A percentile compares a stretch with the other conserved stretches of the same genome.
Evolutionary conservation across 2,329 filamentous ascomycete genomes (phyloP).

Genomic region (Furcasterigmium sp.): DNA sequence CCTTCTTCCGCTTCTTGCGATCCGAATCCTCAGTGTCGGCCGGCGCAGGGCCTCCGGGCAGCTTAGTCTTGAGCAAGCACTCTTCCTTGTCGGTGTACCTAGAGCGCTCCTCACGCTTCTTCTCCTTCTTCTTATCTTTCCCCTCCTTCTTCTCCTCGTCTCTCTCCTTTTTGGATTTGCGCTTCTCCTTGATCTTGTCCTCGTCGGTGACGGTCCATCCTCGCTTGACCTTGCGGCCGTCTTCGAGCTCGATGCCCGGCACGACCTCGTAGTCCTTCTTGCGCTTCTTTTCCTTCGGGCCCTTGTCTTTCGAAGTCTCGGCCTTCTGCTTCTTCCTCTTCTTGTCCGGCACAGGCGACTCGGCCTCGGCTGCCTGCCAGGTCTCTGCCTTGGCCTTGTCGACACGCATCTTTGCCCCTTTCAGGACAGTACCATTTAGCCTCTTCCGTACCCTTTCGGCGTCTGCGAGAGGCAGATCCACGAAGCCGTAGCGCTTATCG

Average conservation of each 20-base stretch:
- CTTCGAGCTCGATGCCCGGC: conserved; percentile 65
- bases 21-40: conserved; percentile 32
- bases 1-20: conserved; percentile 57
- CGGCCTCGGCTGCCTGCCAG: conserved; percentile 29
- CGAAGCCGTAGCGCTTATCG: conserved; percentile 83
- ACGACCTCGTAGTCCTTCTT: conserved; percentile 48
- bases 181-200: conserved; percentile 41
- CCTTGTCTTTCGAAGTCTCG: conserved; percentile 16
- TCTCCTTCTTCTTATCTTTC: conserved; percentile 44
- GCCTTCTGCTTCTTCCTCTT: conserved; percentile 36
- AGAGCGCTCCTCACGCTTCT: conserved; percentile 57
- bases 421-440: conserved; percentile 79
- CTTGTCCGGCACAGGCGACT: conserved; percentile 25
- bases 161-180: conserved; percentile 37
- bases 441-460: conserved; percentile 91
- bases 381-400: conserved; percentile 71
- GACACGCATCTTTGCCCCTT: conserved; percentile 78
- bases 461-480: conserved; percentile 75
- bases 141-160: conserved; percentile 39
- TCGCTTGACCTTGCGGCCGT: conserved; percentile 75
- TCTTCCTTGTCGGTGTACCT: conserved; percentile 79
- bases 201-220: conserved; percentile 75
- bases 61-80: conserved; percentile 75
- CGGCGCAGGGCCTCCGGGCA: conserved; percentile 43
- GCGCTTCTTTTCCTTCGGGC: conserved; percentile 36